These are phyloP conservation scores for Trichocomaceae sp. DNA, from an alignment of 2,329 filamentous ascomycete genomes.

Conservation along the genomic window DNA sequence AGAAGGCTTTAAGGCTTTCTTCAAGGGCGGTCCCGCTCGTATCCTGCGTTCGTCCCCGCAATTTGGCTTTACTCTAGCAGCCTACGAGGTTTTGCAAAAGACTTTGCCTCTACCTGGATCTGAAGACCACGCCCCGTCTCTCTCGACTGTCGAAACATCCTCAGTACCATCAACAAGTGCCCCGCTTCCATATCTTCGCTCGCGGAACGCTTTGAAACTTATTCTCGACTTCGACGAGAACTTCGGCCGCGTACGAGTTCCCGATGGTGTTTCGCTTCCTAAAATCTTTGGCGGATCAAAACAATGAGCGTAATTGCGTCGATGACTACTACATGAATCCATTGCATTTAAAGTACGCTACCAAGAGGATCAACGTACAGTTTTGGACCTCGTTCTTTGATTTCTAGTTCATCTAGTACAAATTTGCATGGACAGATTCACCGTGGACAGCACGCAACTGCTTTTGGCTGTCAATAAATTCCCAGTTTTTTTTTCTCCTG, in stretches of 20 bases:
- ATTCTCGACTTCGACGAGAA: slow-evolving; percentile 91
- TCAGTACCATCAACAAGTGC: slow-evolving; percentile 58
- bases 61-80: slow-evolving; percentile 94
- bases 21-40: slow-evolving; percentile 94
- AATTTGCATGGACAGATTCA: not conserved
- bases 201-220: slow-evolving; percentile 88
- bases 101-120: slow-evolving; percentile 69
- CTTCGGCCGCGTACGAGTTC: slow-evolving; percentile 69
- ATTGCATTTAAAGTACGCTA: not conserved
- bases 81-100: slow-evolving; percentile 85
- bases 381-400: not conserved
- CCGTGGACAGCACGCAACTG: not conserved
- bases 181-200: slow-evolving; percentile 61
- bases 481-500: not conserved
- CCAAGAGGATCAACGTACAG: not conserved
- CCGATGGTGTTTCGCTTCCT: slow-evolving; percentile 36
- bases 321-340: not conserved
- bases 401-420: not conserved
- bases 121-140: slow-evolving; percentile 40
- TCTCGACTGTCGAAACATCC: slow-evolving; percentile 55
- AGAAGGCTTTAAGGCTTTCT: slow-evolving; percentile 94
- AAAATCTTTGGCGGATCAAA: slow-evolving; percentile 29
- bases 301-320: slow-evolving; percentile 17
- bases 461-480: not conserved
- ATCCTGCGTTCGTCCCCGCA: slow-evolving; percentile 93